phyloP scores from a whole-genome alignment of 805 yeast genomes.

The Hanseniaspora guilliermondii region DNA sequence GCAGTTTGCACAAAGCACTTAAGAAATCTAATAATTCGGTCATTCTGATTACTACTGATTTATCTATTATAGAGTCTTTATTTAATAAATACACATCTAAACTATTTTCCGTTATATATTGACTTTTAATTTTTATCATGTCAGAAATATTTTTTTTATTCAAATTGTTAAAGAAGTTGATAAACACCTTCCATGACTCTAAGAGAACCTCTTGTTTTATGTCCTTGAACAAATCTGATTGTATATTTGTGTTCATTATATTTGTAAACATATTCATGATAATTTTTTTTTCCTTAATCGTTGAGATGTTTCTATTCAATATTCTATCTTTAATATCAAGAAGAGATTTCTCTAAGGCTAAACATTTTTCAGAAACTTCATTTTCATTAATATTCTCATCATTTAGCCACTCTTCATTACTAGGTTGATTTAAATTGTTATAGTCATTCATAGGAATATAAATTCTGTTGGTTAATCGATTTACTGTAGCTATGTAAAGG shows the following conservation, averaged over 20 bases:
- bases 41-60: background rate
- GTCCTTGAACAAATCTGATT: background rate
- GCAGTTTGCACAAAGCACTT: background rate
- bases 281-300: background rate
- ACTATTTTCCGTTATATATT: background rate
- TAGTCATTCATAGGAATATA: too few species aligned
- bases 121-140: background rate
- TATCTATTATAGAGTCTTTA: background rate
- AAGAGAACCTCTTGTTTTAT: background rate
- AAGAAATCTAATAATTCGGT: conserved; percentile 3
- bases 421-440: too few species aligned
- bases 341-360: background rate
- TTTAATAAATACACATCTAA: background rate
- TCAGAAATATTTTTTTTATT: conserved; percentile 3
- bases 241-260: background rate
- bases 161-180: background rate
- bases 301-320: background rate
- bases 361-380: background rate
- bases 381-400: background rate
- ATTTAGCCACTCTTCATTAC: background rate
- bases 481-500: too few species aligned
- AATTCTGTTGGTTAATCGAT: too few species aligned
- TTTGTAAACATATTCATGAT: background rate
- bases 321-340: background rate
- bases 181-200: background rate